Evolutionary conservation across 192 early-diverging fungal species (phyloP), one percentile per base, ranked within the genome.

Genomic region (Rhizophagus prolifer): DNA sequence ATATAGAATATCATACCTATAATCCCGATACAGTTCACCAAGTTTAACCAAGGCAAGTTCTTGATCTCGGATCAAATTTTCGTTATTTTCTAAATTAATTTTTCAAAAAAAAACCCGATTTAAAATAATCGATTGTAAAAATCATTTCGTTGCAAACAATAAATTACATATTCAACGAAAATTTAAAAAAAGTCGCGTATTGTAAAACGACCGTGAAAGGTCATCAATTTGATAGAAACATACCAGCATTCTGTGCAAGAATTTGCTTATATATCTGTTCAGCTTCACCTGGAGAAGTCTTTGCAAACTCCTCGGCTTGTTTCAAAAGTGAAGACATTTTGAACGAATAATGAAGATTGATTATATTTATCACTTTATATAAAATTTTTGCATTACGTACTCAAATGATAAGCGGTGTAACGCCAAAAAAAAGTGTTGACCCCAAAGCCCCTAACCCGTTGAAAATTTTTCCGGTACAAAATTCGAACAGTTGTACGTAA

Each of bases 11-110:
- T 9, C 4, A 26, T 82, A 92, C 91, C 88, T 85, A 62, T 90
- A 84, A 75, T 90, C 85, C 46, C 88, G 81, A 80, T 94, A 94
- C 30, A 93, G 85, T 76, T 93, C 86, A 12, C 91, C 94, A 12
- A 96, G 86, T 66, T 91, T 91, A 70, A 92, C 78, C 9, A 96
- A 77, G 31, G 91, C 89, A 9, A 79, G 78, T 80, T 96, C 95
- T 72, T 90, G 89, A 28, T 86, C 85, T 36, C 80, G 84, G n/a
- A 86, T 69, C 58, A 87, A 80, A n/a, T 85, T 78, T n/a, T 91
- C 85, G 19, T 73, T 47, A 21, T 31, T 36, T 74, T 25, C 26
- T 34, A 36, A 61, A 47, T 12, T 12, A 25, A 81, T 7, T 8
- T 38, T 6, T 38, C 0, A 14, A 74, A 79, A 44, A 3, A 23